These are phyloP conservation scores for Nannizzia gypsea DNA, from an alignment of 2,329 filamentous ascomycete genomes.

Conservation along the genomic window DNA sequence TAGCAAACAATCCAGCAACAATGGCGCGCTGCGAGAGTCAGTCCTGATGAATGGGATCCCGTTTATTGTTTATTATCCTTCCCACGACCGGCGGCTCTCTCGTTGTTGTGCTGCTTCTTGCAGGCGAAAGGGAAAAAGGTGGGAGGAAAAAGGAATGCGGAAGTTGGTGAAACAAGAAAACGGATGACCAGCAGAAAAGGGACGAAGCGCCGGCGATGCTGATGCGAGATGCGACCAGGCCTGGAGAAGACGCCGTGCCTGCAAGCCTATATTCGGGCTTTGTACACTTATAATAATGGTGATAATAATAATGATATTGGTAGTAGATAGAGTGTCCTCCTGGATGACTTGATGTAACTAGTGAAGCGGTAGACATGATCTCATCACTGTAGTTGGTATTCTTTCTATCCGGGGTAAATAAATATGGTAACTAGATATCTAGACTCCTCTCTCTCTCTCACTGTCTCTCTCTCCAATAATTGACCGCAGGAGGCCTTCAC, in stretches of 20 bases:
- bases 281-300: too few relatives aligned
- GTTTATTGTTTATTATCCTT: background rate
- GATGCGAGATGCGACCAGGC: background rate
- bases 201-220: background rate
- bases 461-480: background rate
- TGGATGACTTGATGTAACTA: too few relatives aligned
- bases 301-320: too few relatives aligned
- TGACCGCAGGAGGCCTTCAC: background rate
- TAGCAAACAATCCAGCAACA: background rate
- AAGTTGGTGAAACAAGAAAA: constrained; percentile 10
- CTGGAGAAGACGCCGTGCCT: too few relatives aligned
- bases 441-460: too few relatives aligned
- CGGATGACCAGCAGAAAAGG: background rate
- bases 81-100: background rate
- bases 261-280: too few relatives aligned
- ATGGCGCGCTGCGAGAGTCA: background rate
- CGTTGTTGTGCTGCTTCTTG: background rate
- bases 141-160: background rate
- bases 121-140: background rate
- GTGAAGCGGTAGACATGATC: background rate
- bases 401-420: too few relatives aligned
- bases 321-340: too few relatives aligned
- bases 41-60: background rate
- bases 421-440: too few relatives aligned
- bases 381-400: background rate